phyloP scores from a whole-genome alignment of 192 early-diverging fungal genomes.

The Podila horticola region DNA sequence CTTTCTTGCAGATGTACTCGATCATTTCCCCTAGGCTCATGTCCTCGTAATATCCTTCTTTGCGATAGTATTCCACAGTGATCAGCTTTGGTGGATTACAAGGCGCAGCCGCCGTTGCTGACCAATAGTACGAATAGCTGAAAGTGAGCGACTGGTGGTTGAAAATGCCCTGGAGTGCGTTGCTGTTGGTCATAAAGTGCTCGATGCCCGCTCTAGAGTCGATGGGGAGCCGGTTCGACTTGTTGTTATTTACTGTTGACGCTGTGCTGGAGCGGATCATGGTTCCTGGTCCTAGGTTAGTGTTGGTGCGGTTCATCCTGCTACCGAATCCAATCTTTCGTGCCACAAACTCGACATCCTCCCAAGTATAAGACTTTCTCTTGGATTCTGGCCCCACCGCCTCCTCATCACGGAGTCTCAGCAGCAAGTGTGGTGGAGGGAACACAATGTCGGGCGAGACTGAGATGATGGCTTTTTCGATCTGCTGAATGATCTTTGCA shows the following conservation, averaged over 20 bases:
- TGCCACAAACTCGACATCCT: conserved; percentile 35
- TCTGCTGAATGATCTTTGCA: conserved; percentile 55
- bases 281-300: not conserved
- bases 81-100: conserved; percentile 57
- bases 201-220: conserved; percentile 63
- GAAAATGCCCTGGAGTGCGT: conserved; percentile 58
- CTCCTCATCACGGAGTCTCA: conserved; percentile 69
- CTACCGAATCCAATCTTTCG: conserved; percentile 40
- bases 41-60: conserved; percentile 50
- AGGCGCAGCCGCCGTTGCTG: conserved; percentile 44
- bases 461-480: conserved; percentile 74
- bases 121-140: conserved; percentile 58
- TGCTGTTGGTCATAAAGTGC: conserved; percentile 64
- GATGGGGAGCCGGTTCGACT: conserved; percentile 34
- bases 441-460: conserved; percentile 82
- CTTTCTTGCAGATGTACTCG: conserved; percentile 55
- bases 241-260: not conserved
- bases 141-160: conserved; percentile 63
- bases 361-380: conserved; percentile 31
- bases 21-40: conserved; percentile 61
- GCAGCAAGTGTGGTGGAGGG: conserved; percentile 82
- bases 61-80: conserved; percentile 64
- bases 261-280: conserved; percentile 13
- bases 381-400: conserved; percentile 25
- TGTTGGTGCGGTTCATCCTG: conserved; percentile 26